Evolutionary conservation across 1,139 yeast genomes (phyloP).

Genomic region (Candida sp.): DNA sequence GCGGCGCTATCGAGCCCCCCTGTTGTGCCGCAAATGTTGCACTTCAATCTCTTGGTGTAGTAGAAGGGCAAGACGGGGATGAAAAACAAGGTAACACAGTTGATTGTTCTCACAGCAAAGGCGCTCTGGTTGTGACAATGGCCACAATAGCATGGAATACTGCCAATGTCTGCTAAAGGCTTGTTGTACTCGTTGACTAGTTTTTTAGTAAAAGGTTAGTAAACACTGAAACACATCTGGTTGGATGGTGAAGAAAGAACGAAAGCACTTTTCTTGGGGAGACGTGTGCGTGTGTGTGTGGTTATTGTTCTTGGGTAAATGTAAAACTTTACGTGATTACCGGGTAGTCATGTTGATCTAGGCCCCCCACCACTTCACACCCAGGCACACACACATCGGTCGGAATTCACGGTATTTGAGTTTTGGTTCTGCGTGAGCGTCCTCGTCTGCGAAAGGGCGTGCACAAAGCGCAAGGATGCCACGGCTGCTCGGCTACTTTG

Average conservation of each 20-base stretch:
- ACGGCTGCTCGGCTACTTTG: no score
- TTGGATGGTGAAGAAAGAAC: neutral
- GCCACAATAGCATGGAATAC: constrained; percentile 36
- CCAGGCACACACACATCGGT: neutral
- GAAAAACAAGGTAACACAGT: constrained; percentile 47
- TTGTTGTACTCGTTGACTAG: constrained; percentile 34
- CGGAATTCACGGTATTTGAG: neutral
- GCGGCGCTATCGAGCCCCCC: constrained; percentile 38
- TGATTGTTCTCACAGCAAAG: constrained; percentile 43
- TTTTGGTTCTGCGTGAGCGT: neutral
- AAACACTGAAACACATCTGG: neutral
- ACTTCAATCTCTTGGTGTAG: constrained; percentile 40
- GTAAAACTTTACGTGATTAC: neutral
- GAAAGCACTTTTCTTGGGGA: no score
- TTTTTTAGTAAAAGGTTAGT: constrained; percentile 4
- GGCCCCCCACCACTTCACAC: neutral
- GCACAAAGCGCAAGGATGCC: no score
- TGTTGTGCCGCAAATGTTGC: constrained; percentile 49
- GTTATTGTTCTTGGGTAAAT: neutral
- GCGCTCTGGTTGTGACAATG: constrained; percentile 53
- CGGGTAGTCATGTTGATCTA: neutral
- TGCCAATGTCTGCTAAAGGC: constrained; percentile 30
- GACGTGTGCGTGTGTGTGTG: no score
- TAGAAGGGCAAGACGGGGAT: constrained; percentile 50
- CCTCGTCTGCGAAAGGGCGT: no score